Conservation (phyloP, 768 basidiomycete genomes). For the Tubosaeta sp. region DNA sequence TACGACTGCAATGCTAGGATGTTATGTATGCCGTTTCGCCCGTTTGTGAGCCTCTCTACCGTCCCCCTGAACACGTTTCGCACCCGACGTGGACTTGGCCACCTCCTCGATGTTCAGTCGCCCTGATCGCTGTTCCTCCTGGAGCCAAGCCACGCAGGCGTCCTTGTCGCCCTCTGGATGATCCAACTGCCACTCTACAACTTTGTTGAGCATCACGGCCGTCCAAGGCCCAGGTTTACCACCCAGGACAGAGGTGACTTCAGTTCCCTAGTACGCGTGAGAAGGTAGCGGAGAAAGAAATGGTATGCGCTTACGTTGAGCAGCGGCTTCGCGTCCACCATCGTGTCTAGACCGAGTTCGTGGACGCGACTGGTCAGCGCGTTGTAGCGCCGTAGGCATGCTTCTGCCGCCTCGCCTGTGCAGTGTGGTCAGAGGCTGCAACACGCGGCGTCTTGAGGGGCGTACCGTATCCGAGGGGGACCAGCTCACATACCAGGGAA, state of each 20-base stretch:
- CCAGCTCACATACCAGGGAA: constrained; percentile 68
- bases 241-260: constrained; percentile 52
- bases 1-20: not conserved
- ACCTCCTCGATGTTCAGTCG: constrained; percentile 35
- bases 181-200: constrained; percentile 84
- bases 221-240: constrained; percentile 70
- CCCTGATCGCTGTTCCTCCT: constrained; percentile 47
- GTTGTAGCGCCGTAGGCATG: constrained; percentile 62
- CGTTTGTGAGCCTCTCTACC: constrained; percentile 27
- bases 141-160: constrained; percentile 69
- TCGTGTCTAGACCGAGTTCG: constrained; percentile 53
- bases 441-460: constrained; percentile 25
- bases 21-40: constrained; percentile 21
- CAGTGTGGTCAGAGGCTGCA: constrained; percentile 2
- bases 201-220: constrained; percentile 53
- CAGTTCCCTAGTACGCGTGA: constrained; percentile 56
- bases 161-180: constrained; percentile 64
- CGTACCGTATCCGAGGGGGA: constrained; percentile 45
- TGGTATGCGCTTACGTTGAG: constrained; percentile 60
- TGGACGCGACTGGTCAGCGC: constrained; percentile 55
- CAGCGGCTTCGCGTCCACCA: constrained; percentile 66
- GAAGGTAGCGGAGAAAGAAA: not conserved
- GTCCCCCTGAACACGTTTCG: constrained; percentile 24
- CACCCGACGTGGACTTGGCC: constrained; percentile 11
- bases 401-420: constrained; percentile 41